Conservation (phyloP, 345 rosid genomes). For the Salix purpurea region DNA sequence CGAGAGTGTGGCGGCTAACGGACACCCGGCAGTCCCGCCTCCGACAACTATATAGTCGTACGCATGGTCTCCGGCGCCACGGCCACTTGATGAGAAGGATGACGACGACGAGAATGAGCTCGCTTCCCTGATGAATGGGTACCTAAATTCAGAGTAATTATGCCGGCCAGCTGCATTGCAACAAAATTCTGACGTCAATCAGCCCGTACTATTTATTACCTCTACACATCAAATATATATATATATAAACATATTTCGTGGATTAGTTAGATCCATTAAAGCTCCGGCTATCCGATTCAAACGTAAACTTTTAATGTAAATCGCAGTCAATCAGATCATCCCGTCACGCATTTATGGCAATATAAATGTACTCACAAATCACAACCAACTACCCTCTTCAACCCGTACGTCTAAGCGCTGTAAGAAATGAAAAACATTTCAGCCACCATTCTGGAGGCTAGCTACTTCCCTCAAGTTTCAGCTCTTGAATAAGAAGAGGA, state of each 20-base stretch:
- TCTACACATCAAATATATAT: too few species aligned
- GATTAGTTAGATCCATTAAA: too few species aligned
- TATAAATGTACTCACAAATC: background rate
- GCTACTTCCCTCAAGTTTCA: background rate
- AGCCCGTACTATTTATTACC: background rate
- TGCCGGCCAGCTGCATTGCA: slow-evolving; percentile 9
- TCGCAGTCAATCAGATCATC: too few species aligned
- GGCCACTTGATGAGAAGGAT: slow-evolving; percentile 43
- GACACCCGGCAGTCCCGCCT: slow-evolving; percentile 98
- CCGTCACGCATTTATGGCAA: background rate
- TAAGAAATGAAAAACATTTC: background rate
- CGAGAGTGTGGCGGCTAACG: slow-evolving; percentile 86
- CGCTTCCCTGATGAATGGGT: slow-evolving; percentile 75
- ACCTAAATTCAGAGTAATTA: slow-evolving; percentile 12
- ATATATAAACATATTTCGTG: too few species aligned
- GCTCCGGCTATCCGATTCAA: too few species aligned
- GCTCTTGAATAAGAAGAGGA: background rate
- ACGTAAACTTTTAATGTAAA: too few species aligned
- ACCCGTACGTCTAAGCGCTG: background rate
- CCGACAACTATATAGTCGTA: slow-evolving; percentile 89
- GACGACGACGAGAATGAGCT: slow-evolving; percentile 68
- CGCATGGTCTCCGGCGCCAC: slow-evolving; percentile 13
- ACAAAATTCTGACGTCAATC: background rate
- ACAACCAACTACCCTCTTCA: slow-evolving; percentile 5
- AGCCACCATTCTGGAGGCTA: background rate